Base-by-base conservation (phyloP, 2,329 filamentous ascomycete species). In the Aureobasidium subglaciale region DNA sequence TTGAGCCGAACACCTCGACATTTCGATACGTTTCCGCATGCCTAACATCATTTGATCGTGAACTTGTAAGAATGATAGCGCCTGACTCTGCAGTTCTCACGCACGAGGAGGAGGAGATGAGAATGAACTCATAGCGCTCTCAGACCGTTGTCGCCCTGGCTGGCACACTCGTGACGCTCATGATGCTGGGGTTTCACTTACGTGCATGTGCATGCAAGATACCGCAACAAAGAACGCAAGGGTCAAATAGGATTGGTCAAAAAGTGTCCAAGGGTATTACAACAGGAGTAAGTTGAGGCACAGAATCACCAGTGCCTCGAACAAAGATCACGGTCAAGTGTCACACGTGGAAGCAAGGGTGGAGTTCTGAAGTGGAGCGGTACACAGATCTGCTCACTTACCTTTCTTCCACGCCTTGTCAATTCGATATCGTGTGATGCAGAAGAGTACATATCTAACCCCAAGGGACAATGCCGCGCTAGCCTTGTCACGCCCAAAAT, bases 271-370 rank as follows among this genome's bases (percentile, higher is more conserved):
- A 11, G 9, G 48, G 48, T 52, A 18, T 32, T 22, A 52, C 48
- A 41, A 52, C 9, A 52, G 48, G 48, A 41, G 48, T 22, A 40
- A n/a, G 5, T 38, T 18, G 41, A 29, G 35, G 25, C 35, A 37
- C 35, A 52, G 9, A 4, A 15, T 29, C 32, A 5, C 6, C 11
- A 40, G 34, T 52, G 48, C 48, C 48, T 52, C 35, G 35, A 52
- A 52, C 48, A 41, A 52, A 52, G 35, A 25, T 52, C 48, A 52
- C 48, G 25, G 7, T 52, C 35, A 41, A 41, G 48, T 52, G 35
- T 30, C 48, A 52, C 48, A 52, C 48, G 35, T 41, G 48, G 48
- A 52, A 41, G 48, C 48, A 52, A 52, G 48, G 48, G 35, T 35
- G 48, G 35, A 38, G 34, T 20, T 18, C 13, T 38, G 22, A 50